Evolutionary conservation across 768 basidiomycete species (phyloP).

Genomic region (Mycena olivaceomarginata): DNA sequence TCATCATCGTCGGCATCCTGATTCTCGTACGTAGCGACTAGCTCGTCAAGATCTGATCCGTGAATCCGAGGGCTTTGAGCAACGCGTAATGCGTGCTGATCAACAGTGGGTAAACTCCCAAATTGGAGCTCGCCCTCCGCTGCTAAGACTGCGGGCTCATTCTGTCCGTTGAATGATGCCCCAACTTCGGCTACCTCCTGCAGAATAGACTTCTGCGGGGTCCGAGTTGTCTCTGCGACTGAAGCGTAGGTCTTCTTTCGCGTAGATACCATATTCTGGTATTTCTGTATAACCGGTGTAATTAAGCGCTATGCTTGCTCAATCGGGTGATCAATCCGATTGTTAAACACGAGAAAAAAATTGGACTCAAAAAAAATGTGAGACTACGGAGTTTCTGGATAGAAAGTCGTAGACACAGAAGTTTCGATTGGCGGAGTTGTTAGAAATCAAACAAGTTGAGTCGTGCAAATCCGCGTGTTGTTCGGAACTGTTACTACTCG

Average conservation of each 20-base stretch:
- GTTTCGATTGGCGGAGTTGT: too few relatives aligned
- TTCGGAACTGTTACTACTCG: too few relatives aligned
- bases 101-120: not conserved
- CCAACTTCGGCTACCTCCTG: constrained; percentile 27
- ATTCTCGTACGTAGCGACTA: not conserved
- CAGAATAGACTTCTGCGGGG: not conserved
- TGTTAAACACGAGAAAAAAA: constrained; percentile 32
- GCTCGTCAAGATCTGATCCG: constrained; percentile 10
- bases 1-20: not conserved
- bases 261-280: constrained; percentile 21
- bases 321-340: constrained; percentile 43
- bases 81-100: constrained; percentile 28
- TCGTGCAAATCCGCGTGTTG: too few relatives aligned
- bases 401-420: too few relatives aligned
- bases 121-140: constrained; percentile 29
- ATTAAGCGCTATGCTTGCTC: not conserved
- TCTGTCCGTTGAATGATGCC: not conserved
- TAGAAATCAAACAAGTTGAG: too few relatives aligned
- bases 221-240: constrained; percentile 18
- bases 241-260: constrained; percentile 16
- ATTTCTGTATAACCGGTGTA: not conserved
- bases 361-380: constrained; percentile 38
- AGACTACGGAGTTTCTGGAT: too few relatives aligned
- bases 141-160: not conserved
- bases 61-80: constrained; percentile 5